Percentiles rank a stretch among this genome's conserved stretches.
These are phyloP conservation scores for Fusarium secorum DNA, from an alignment of 2,329 filamentous ascomycete species.

Conservation along the genomic window DNA sequence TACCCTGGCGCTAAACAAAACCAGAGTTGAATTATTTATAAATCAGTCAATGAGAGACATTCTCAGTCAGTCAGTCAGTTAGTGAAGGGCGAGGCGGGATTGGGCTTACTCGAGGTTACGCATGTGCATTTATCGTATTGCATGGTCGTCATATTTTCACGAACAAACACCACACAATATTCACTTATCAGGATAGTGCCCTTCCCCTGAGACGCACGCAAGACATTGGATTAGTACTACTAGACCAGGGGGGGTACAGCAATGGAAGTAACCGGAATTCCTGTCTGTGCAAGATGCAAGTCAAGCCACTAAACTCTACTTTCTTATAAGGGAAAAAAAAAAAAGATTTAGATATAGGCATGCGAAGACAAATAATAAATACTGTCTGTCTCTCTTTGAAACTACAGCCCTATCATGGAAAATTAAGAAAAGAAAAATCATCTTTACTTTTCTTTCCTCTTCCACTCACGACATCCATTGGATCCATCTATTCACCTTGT, in stretches of 20 bases:
- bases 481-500: conserved; percentile 8
- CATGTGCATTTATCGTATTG: conserved; percentile 12
- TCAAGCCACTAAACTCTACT: not conserved
- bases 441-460: not conserved
- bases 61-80: not conserved
- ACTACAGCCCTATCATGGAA: not conserved
- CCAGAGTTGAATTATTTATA: not conserved
- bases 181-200: conserved; percentile 16
- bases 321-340: not conserved
- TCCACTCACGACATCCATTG: not conserved
- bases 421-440: not conserved
- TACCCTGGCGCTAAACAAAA: not conserved
- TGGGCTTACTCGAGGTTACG: conserved; percentile 10
- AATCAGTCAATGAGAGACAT: not conserved
- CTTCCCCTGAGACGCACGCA: conserved; percentile 14
- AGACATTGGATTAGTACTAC: not conserved
- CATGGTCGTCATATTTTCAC: not conserved
- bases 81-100: not conserved
- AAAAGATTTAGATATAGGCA: not conserved
- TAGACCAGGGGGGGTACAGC: not conserved
- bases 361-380: not conserved
- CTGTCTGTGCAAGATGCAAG: not conserved
- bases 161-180: conserved; percentile 15
- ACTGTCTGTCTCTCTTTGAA: too few relatives aligned
- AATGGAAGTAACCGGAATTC: not conserved